phyloP scores from a whole-genome alignment of 352 stramenopile genomes.

The Globisporangium emineosum region DNA sequence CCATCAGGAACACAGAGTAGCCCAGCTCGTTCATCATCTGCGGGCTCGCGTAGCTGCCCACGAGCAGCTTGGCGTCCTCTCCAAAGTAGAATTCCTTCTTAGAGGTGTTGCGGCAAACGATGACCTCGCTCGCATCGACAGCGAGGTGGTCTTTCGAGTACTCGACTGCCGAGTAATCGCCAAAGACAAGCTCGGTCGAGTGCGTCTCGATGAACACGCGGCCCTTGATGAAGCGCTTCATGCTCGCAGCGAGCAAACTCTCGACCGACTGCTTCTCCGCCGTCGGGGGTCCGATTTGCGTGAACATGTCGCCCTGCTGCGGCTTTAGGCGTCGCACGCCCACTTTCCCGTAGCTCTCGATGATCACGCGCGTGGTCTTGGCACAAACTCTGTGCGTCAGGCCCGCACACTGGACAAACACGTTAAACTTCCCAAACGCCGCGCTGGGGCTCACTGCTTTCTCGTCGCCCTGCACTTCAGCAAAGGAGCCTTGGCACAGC shows the following conservation, averaged over 20 bases:
- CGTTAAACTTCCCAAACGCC: neutral
- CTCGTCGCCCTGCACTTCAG: no score
- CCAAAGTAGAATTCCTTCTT: neutral
- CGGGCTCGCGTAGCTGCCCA: neutral
- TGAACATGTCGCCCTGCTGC: neutral
- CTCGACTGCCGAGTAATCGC: neutral
- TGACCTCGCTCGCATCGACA: neutral
- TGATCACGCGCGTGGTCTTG: neutral
- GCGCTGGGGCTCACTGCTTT: neutral
- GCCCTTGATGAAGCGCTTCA: neutral
- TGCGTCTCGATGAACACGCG: constrained; percentile 7
- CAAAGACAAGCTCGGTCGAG: neutral
- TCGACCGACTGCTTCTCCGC: neutral
- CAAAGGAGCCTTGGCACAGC: neutral
- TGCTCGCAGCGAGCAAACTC: neutral
- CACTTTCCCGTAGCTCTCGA: constrained; percentile 5
- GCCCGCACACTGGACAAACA: neutral
- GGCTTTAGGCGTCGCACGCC: neutral
- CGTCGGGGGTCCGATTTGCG: neutral
- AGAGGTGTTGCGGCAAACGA: neutral
- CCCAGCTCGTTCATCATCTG: constrained; percentile 6
- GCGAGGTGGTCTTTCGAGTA: neutral
- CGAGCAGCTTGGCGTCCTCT: neutral
- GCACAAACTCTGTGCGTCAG: neutral
- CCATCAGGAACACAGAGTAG: constrained; percentile 4